Evolutionary conservation across 164 flowering plant genomes (phyloP), one percentile per base, ranked within the genome.

Genomic region (Vitis amurensis): DNA sequence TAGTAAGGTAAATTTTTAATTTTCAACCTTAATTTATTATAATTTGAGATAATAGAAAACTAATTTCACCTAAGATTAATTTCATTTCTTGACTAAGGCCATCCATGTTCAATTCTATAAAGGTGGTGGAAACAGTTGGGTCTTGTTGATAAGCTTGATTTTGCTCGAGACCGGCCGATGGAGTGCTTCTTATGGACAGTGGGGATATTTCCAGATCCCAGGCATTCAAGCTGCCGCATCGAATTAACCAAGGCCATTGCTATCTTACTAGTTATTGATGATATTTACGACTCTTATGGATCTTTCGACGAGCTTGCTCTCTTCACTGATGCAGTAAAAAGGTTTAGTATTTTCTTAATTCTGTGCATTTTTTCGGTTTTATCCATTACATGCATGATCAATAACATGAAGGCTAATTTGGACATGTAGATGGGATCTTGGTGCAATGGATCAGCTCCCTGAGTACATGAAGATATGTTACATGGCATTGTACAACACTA

Each of bases 51-150:
- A 31, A 31, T 31, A 31, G 44, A 31, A 3, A 31, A 31, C 1
- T 31, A 6, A 31, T 31, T 31, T 31, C 44, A 31, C 6, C 44
- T 31, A 31, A 31, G 6, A 62, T 14, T 61, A 52, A 52, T 50
- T 62, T 3, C 14, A n/a, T 65, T 13, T 64, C 10, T 14, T 73
- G 8, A 68, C 47, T 61, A 58, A 51, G 8, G 31, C 14, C 50
- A 50, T 50, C 55, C 64, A 15, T 23, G 50, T 12, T 37, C 55
- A 14, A 65, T 53, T 44, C 64, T 64, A 16, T 69, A 58, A 57
- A 78, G 84, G 70, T 81, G 82, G 82, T 81, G 84, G 82, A 68
- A 71, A 47, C 59, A 78, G 9, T 50, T 74, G 52, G 84, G 76
- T 2, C 74, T 81, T 30, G 78, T 64, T 7, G 74, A 71, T 8